Evolutionary conservation across 129 eudicot species (phyloP).

Genomic region (Centella asiatica): DNA sequence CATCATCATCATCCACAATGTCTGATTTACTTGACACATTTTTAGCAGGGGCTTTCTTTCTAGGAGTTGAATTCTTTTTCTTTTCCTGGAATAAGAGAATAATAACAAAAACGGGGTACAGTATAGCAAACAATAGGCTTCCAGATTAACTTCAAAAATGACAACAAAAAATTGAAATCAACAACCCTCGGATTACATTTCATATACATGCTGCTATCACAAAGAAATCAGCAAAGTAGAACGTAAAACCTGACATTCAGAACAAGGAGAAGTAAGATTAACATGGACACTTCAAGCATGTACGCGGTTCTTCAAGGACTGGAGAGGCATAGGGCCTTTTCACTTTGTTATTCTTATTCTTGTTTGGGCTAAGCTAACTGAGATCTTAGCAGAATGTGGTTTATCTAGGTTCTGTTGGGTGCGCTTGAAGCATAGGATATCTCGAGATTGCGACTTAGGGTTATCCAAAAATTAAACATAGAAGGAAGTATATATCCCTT

Average conservation of each 20-base stretch:
- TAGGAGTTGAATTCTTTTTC: constrained; percentile 36
- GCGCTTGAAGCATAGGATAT: too few relatives aligned
- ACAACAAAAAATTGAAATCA: too few relatives aligned
- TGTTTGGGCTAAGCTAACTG: background rate
- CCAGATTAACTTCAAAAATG: too few relatives aligned
- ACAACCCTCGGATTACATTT: too few relatives aligned
- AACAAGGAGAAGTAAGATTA: background rate
- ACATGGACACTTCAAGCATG: background rate
- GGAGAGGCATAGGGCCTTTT: too few relatives aligned
- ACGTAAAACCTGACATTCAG: background rate
- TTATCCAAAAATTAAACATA: too few relatives aligned
- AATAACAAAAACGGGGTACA: background rate
- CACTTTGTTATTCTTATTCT: background rate
- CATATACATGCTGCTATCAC: background rate
- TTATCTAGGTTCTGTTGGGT: background rate
- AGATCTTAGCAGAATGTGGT: background rate
- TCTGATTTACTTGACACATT: constrained; percentile 25
- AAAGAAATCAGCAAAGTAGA: background rate
- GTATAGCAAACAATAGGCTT: background rate
- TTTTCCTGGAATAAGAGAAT: constrained; percentile 32
- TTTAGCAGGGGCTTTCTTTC: constrained; percentile 27
- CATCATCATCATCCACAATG: constrained; percentile 63
- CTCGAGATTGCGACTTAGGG: too few relatives aligned
- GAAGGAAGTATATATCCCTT: background rate
- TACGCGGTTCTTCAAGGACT: too few relatives aligned